These are phyloP conservation scores for Lycium ferocissimum DNA, from an alignment of 257 asterid genomes.

Conservation along the genomic window DNA sequence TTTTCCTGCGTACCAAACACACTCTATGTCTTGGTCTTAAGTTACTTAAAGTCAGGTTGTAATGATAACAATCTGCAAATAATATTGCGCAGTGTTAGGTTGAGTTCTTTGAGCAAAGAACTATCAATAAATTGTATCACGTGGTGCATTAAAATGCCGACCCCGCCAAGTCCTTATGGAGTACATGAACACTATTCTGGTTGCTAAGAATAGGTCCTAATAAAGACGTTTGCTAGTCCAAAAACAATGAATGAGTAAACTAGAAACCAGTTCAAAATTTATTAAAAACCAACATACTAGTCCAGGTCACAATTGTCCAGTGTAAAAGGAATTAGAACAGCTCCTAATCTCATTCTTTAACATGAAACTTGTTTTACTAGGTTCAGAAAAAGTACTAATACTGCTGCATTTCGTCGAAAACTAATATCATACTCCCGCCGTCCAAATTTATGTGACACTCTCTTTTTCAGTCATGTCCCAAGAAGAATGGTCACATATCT, in stretches of 20 bases:
- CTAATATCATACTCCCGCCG: too few relatives aligned
- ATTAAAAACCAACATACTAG: not conserved
- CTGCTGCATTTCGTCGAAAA: too few relatives aligned
- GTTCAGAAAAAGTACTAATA: not conserved
- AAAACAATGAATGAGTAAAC: not conserved
- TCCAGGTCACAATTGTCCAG: not conserved
- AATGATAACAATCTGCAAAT: not conserved
- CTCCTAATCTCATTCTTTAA: not conserved
- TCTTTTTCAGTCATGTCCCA: not conserved
- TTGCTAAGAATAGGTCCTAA: not conserved
- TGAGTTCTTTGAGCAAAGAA: not conserved
- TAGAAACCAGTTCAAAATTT: not conserved
- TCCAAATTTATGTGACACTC: not conserved
- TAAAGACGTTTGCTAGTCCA: not conserved
- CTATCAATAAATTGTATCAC: not conserved
- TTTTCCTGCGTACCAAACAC: too few relatives aligned
- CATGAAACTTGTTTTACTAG: not conserved
- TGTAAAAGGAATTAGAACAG: not conserved
- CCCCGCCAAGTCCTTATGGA: not conserved
- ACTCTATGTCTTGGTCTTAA: not conserved
- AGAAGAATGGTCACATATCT: too few relatives aligned
- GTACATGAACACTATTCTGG: not conserved
- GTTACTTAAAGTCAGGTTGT: not conserved
- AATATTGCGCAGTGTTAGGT: not conserved
- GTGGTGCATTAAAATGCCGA: slow-evolving; percentile 16